Conservation (phyloP, 1,284 basidiomycete species). For the Inonotus hispidus region DNA sequence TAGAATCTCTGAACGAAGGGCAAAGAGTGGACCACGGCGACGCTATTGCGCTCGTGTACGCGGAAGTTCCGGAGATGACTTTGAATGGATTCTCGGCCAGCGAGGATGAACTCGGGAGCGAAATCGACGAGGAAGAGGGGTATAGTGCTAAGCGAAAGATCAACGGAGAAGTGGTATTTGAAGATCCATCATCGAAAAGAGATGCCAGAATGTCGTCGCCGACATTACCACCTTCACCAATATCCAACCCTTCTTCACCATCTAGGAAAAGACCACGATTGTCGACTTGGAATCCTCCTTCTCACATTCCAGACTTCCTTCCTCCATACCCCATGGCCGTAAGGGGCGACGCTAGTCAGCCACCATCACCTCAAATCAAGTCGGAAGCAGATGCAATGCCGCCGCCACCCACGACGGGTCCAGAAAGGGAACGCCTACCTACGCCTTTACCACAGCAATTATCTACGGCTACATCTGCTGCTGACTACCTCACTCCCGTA, state of each 20-base stretch:
- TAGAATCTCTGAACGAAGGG: slow-evolving; percentile 59
- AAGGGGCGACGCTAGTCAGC: slow-evolving; percentile 28
- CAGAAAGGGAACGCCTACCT: slow-evolving; percentile 6
- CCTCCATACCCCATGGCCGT: slow-evolving; percentile 53
- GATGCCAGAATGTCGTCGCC: slow-evolving; percentile 17
- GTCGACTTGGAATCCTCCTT: slow-evolving; percentile 51
- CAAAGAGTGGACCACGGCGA: slow-evolving; percentile 48
- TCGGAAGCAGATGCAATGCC: slow-evolving; percentile 20
- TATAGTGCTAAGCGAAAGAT: slow-evolving; percentile 20
- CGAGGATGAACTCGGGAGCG: slow-evolving; percentile 20
- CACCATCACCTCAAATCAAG: slow-evolving; percentile 28
- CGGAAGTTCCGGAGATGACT: slow-evolving; percentile 31
- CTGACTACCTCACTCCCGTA: slow-evolving; percentile 63
- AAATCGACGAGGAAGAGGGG: slow-evolving; percentile 28
- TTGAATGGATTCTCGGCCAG: slow-evolving; percentile 30
- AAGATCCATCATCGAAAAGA: slow-evolving; percentile 11
- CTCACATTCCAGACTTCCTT: slow-evolving; percentile 58
- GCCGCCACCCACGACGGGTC: slow-evolving; percentile 21
- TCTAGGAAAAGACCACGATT: slow-evolving; percentile 51
- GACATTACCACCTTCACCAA: slow-evolving; percentile 39
- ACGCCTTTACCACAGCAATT: slow-evolving; percentile 34
- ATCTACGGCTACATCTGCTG: slow-evolving; percentile 40
- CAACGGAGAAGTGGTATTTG: slow-evolving; percentile 22
- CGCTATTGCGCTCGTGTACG: slow-evolving; percentile 50
- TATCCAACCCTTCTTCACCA: slow-evolving; percentile 51